A percentile compares a stretch with the other conserved stretches of the same genome.
Conservation (phyloP, 805 yeast genomes). For the Danielozyma ontarioensis region DNA sequence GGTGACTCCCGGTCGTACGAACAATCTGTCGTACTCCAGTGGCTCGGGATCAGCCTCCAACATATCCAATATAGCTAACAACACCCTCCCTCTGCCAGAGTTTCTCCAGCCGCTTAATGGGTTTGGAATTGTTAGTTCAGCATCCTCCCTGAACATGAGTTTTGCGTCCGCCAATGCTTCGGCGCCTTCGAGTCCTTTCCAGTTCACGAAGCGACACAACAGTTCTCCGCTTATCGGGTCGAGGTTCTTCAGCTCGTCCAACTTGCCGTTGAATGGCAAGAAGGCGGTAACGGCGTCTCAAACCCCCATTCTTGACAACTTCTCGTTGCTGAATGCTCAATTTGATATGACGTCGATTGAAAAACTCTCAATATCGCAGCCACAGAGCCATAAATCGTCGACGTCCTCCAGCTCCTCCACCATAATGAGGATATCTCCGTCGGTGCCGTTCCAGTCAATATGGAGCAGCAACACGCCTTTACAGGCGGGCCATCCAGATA, state of each 20-base stretch:
- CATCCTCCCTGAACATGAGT: neutral
- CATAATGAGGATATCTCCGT: constrained; percentile 2
- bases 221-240: constrained; percentile 12
- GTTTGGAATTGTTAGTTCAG: neutral
- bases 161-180: constrained; percentile 1
- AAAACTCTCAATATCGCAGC: too few species aligned
- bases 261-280: too few species aligned
- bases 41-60: too few species aligned
- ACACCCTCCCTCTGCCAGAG: neutral
- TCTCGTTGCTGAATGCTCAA: too few species aligned
- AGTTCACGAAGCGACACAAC: constrained; percentile 7
- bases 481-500: neutral
- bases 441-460: constrained; percentile 4
- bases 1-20: too few species aligned
- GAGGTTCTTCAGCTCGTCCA: constrained; percentile 2
- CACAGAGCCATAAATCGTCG: neutral
- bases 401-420: neutral
- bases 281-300: too few species aligned
- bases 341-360: too few species aligned
- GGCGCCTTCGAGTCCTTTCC: constrained; percentile 1
- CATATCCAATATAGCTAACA: neutral
- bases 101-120: neutral
- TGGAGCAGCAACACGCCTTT: constrained; percentile 4
- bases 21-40: too few species aligned
- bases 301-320: too few species aligned